Evolutionary conservation across 345 rosid genomes (phyloP).

Genomic region (sweet orange (Citrus sinensis)): DNA sequence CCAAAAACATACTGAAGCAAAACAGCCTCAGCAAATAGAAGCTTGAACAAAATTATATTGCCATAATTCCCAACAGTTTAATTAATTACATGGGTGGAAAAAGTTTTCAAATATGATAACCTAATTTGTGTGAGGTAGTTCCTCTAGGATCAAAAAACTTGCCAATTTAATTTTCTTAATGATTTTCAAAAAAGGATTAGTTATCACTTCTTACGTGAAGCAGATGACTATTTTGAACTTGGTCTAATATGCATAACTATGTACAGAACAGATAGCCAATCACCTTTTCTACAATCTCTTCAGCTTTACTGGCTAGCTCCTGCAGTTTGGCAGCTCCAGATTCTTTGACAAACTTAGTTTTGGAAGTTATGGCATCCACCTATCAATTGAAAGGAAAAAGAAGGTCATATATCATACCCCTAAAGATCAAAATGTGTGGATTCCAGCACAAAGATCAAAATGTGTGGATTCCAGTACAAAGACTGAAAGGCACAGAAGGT

Average conservation of each 20-base stretch:
- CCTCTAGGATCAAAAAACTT: too few relatives aligned
- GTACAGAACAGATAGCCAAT: background rate
- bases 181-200: too few relatives aligned
- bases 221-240: background rate
- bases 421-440: background rate
- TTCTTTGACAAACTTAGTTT: conserved; percentile 53
- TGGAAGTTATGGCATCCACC: conserved; percentile 65
- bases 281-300: conserved; percentile 76
- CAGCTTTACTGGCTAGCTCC: conserved; percentile 46
- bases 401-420: background rate
- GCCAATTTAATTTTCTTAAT: too few relatives aligned
- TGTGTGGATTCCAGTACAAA: background rate
- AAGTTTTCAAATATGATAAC: too few relatives aligned
- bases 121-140: too few relatives aligned
- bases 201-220: background rate
- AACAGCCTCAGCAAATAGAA: background rate
- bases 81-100: too few relatives aligned
- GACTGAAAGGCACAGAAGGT: background rate
- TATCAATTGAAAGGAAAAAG: conserved; percentile 22
- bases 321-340: conserved; percentile 58
- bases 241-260: background rate
- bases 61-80: too few relatives aligned
- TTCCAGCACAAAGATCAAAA: background rate
- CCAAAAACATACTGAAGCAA: background rate
- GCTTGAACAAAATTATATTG: background rate